Base-by-base conservation (phyloP, 805 yeast species). In the Saccharomycopsis schoenii region DNA sequence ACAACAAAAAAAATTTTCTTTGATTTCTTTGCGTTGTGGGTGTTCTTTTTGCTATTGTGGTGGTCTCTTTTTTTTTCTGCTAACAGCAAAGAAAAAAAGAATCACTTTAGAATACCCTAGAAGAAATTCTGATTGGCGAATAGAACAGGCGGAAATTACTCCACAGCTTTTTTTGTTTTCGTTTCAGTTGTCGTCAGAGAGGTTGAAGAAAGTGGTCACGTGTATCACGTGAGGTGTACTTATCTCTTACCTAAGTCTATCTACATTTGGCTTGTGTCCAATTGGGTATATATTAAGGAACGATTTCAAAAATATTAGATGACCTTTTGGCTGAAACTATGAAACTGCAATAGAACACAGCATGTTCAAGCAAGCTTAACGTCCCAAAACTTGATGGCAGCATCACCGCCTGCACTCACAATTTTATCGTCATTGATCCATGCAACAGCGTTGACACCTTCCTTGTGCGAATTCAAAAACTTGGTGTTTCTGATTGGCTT, bases 401-500 rank as follows among this genome's bases (percentile, higher is more conserved):
- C 89, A 71, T 94, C 99, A 15, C 83, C 74, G 42, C 99, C 99
- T 21, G 83, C 85, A 64, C 87, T 83, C 9, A 83, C 82, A 50
- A 92, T 70, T 11, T 76, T 73, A 4, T 74, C 75, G 37, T 77
- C 78, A 36, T 69, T 68, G 10, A 72, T 57, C 97, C 98, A 94
- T 56, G 75, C 77, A 17, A 89, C 89, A 40, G 81, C 83, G 50
- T 81, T 81, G 55, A 89, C 90, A 61, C 98, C 98, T 63, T 83
- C 93, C 70, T 88, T 91, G 70, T 94, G 99, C 0, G 97, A 89
- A 68, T 87, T 87, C 65, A 86, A 74, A 47, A 74, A 72, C 74
- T 90, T 89, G 67, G 88, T 75, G 65, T 85, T 90, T 74, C 85
- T 88, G 62, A 85, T 81, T 8, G 98, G 96, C 66, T 80, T 83